Percentiles rank a stretch among this genome's conserved stretches.
Evolutionary conservation across 1,284 basidiomycete genomes (phyloP).

Genomic region (Neonothopanus nambi): DNA sequence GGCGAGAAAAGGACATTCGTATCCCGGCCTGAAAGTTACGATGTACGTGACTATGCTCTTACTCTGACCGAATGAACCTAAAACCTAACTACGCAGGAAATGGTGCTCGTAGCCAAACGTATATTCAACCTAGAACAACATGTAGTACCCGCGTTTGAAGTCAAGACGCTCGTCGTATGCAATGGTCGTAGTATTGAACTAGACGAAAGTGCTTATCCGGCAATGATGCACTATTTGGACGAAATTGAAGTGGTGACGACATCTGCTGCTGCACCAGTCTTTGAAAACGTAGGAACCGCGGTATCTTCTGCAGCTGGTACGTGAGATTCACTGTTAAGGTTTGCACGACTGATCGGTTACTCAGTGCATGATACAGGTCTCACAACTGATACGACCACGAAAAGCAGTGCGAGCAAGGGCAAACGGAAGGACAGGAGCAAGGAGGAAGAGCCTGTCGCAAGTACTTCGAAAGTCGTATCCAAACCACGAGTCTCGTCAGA

Average conservation of each 20-base stretch:
- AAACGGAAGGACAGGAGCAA: too few species aligned
- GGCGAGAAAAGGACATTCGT: slow-evolving; percentile 4
- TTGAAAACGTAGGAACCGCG: background rate
- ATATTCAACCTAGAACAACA: slow-evolving; percentile 5
- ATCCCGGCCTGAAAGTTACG: slow-evolving; percentile 3
- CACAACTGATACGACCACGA: too few species aligned
- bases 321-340: too few species aligned
- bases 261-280: background rate
- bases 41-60: background rate
- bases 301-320: background rate
- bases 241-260: slow-evolving; percentile 5
- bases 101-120: slow-evolving; percentile 5
- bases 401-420: too few species aligned
- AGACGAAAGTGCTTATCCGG: slow-evolving; percentile 7
- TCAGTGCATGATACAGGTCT: too few species aligned
- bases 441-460: too few species aligned
- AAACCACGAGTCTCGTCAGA: too few species aligned
- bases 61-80: background rate
- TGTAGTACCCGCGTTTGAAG: background rate
- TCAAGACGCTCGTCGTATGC: background rate
- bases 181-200: background rate
- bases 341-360: too few species aligned
- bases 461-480: too few species aligned
- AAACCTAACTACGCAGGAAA: background rate
- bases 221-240: background rate